Evolutionary conservation across 106 monocot species (phyloP).

Genomic region (Allium fistulosum): DNA sequence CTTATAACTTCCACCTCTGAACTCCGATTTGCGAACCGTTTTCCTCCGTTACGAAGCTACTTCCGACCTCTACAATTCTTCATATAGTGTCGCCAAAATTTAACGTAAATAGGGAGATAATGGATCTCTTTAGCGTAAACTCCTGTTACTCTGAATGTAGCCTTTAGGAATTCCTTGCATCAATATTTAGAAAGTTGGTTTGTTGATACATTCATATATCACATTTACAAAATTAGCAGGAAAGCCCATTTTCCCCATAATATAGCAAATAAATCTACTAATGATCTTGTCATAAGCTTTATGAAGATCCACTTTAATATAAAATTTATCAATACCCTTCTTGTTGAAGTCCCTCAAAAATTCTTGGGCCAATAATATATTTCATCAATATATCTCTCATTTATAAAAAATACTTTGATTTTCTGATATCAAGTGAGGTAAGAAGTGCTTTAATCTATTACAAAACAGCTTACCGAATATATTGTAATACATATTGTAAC

Average conservation of each 20-base stretch:
- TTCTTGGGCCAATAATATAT: background rate
- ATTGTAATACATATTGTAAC: background rate
- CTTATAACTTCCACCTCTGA: too few relatives aligned
- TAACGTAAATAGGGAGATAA: background rate
- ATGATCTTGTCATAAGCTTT: background rate
- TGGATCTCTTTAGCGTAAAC: background rate
- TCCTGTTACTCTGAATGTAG: background rate
- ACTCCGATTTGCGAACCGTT: too few relatives aligned
- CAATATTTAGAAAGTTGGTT: background rate
- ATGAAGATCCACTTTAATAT: background rate
- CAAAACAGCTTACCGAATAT: background rate
- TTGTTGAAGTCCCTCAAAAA: background rate
- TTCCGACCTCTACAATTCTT: too few relatives aligned
- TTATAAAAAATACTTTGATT: background rate
- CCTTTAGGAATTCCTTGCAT: background rate
- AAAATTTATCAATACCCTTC: background rate
- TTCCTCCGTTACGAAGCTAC: too few relatives aligned
- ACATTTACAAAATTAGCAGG: background rate
- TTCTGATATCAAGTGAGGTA: background rate
- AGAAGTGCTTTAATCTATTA: background rate
- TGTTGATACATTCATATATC: background rate
- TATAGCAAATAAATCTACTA: background rate
- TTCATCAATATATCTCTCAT: background rate
- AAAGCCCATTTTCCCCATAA: background rate
- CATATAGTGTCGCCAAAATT: too few relatives aligned